These are phyloP conservation scores for Podospora tetraspora DNA, from an alignment of 495 filamentous ascomycete genomes.

Conservation along the genomic window DNA sequence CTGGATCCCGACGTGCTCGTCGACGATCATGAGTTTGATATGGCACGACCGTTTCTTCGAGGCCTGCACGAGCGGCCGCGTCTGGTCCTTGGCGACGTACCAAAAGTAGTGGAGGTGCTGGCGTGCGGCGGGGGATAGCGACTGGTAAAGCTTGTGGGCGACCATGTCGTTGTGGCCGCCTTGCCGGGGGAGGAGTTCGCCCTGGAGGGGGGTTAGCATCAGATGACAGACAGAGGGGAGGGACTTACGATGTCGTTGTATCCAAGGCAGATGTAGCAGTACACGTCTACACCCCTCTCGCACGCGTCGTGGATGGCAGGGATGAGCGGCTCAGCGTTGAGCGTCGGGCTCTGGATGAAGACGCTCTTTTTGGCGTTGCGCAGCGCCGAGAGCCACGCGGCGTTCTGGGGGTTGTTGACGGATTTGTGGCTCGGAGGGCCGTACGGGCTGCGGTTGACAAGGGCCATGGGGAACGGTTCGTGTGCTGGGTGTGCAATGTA, in stretches of 20 bases:
- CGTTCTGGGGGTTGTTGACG: slow-evolving; percentile 63
- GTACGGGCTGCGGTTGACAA: slow-evolving; percentile 63
- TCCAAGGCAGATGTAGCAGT: slow-evolving; percentile 65
- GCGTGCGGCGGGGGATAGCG: slow-evolving; percentile 44
- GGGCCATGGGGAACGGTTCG: slow-evolving; percentile 61
- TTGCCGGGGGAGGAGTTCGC: slow-evolving; percentile 68
- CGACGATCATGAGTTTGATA: slow-evolving; percentile 70
- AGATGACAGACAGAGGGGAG: neutral
- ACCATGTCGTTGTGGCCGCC: slow-evolving; percentile 72
- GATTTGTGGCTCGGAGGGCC: slow-evolving; percentile 56
- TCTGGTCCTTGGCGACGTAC: slow-evolving; percentile 72
- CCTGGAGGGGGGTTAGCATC: slow-evolving; percentile 28
- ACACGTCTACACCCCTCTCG: slow-evolving; percentile 60
- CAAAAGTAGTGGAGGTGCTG: slow-evolving; percentile 52
- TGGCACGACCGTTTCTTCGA: slow-evolving; percentile 64
- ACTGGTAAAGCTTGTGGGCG: slow-evolving; percentile 50
- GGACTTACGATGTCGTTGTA: slow-evolving; percentile 62
- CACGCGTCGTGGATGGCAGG: slow-evolving; percentile 57
- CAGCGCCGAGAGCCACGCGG: slow-evolving; percentile 62
- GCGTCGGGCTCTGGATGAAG: slow-evolving; percentile 70
- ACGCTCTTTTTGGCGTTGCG: slow-evolving; percentile 55
- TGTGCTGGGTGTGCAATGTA: slow-evolving; percentile 52
- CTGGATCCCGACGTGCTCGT: slow-evolving; percentile 61
- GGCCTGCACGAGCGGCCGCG: slow-evolving; percentile 53
- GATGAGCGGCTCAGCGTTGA: slow-evolving; percentile 65